Conservation (phyloP, 805 yeast genomes). For the Hagleromyces aurorensis region DNA sequence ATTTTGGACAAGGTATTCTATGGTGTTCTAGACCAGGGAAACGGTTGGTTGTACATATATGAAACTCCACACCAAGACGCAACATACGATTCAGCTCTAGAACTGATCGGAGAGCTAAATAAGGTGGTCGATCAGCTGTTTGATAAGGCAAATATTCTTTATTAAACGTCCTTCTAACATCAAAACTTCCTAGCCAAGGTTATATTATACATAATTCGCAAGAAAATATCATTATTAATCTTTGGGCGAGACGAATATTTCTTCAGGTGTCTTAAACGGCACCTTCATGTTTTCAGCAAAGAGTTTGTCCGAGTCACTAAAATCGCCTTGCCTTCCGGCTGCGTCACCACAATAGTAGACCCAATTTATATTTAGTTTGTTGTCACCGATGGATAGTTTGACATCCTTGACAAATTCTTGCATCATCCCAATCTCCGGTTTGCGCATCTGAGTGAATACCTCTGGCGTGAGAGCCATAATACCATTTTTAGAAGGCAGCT, state of each 20-base stretch:
- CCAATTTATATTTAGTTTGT: slow-evolving; percentile 13
- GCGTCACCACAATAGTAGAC: slow-evolving; percentile 83
- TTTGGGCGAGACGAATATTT: slow-evolving; percentile 38
- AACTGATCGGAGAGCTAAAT: slow-evolving; percentile 79
- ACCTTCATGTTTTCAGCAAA: slow-evolving; percentile 59
- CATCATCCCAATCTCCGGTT: slow-evolving; percentile 81
- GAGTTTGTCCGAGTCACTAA: slow-evolving; percentile 65
- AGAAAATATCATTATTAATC: neutral
- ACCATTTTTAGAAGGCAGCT: too few species aligned
- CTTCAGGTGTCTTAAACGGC: slow-evolving; percentile 65
- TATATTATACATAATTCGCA: slow-evolving; percentile 4
- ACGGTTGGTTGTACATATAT: slow-evolving; percentile 91
- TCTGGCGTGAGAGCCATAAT: too few species aligned
- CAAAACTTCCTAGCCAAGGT: slow-evolving; percentile 4
- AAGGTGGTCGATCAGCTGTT: slow-evolving; percentile 83
- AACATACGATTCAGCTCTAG: slow-evolving; percentile 80
- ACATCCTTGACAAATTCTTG: slow-evolving; percentile 37
- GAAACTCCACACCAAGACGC: slow-evolving; percentile 85
- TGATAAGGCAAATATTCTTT: slow-evolving; percentile 84
- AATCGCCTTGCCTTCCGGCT: slow-evolving; percentile 75
- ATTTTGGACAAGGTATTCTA: slow-evolving; percentile 89
- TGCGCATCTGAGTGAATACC: slow-evolving; percentile 40
- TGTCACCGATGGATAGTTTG: slow-evolving; percentile 1
- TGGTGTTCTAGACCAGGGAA: slow-evolving; percentile 97
- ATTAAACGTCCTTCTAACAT: slow-evolving; percentile 32